Evolutionary conservation across 2,329 filamentous ascomycete genomes (phyloP), one percentile per base, ranked within the genome.

Genomic region (Allantophomopsis lycopodina): DNA sequence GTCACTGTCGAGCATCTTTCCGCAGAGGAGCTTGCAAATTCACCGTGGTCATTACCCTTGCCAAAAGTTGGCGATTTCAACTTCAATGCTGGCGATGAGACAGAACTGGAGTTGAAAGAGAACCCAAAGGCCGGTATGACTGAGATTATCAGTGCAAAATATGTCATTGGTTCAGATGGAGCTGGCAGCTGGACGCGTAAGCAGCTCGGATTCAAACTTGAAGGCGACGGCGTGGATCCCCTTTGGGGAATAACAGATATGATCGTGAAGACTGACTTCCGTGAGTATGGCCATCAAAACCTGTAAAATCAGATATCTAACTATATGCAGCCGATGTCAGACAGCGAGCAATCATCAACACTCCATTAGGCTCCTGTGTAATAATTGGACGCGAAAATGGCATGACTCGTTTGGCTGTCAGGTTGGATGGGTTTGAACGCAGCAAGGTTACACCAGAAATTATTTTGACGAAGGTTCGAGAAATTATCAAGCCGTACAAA

Each of bases 131-230:
- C 52, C 12, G 54, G 57, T 49, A 44, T 46, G 48, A 51, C 55
- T 37, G 68, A 72, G 47, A 54, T 57, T 0, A 58, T 77, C 2
- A 65, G 60, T 30, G 66, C 69, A 10, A 77, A 77, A 51, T 83
- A 79, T 45, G 62, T 83, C 31, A 62, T 83, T 4, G 79, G 77
- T 1, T 76, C 71, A 35, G 79, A 83, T 45, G 79, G 79, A 0
- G 79, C 79, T 0, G 76, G 79, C 49, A 76, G 69, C 41, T 82
- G 76, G 74, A 74, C 72, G 0, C 60, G 79, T 32, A 63, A 66
- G 40, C 64, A 73, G 40, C 58, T 83, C 1, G 70, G 71, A 8
- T 67, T 73, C 23, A 60, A 67, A 23, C 60, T 78, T 36, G 61
- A 71, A 36, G 42, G 42, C 17, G 42, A 45, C 15, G 36, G 37